These are phyloP conservation scores for Colletotrichum brevisporum DNA, from an alignment of 2,329 filamentous ascomycete genomes.

Conservation along the genomic window DNA sequence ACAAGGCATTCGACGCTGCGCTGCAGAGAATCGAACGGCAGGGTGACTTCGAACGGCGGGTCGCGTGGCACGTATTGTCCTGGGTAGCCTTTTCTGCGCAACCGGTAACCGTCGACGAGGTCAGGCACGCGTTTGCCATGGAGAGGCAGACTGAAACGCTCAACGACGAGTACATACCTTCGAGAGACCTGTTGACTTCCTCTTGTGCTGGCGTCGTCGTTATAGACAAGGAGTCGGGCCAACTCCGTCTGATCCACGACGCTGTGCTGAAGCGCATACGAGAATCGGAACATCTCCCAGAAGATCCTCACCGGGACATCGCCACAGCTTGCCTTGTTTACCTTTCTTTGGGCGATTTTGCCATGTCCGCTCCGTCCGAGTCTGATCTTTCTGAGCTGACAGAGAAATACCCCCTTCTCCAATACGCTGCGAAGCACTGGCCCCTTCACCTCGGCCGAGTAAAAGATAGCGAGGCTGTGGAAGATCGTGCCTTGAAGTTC, in stretches of 20 bases:
- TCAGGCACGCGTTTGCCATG: neutral
- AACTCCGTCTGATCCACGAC: neutral
- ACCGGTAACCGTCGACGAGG: neutral
- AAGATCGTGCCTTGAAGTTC: neutral
- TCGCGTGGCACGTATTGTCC: neutral
- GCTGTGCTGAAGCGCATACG: neutral
- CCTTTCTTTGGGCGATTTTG: neutral
- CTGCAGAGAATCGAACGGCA: neutral
- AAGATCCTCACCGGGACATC: neutral
- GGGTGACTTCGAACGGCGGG: neutral
- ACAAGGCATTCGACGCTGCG: neutral
- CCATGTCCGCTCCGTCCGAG: neutral
- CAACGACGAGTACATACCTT: neutral
- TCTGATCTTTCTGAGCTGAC: neutral
- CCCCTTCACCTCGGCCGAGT: neutral
- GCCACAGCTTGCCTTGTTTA: neutral
- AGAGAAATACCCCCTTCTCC: neutral
- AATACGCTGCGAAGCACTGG: neutral
- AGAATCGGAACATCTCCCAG: neutral
- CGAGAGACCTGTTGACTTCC: neutral
- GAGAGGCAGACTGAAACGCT: neutral
- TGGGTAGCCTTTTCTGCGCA: neutral
- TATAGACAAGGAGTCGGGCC: neutral
- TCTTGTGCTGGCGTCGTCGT: neutral
- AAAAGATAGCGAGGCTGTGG: neutral